Conservation (phyloP, 805 yeast genomes). For the Yarrowia bubula region DNA sequence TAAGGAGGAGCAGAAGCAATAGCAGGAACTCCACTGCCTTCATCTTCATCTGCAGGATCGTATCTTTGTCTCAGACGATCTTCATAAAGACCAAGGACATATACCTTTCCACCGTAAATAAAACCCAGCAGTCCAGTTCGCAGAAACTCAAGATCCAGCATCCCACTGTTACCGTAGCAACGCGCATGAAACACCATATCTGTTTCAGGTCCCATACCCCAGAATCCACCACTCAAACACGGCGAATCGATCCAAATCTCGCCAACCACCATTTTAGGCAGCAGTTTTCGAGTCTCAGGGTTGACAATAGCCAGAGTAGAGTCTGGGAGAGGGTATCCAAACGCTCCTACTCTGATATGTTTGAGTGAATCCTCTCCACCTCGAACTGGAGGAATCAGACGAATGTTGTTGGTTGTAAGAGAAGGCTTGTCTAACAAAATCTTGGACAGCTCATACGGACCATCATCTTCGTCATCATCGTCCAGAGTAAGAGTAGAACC, state of each 20-base stretch:
- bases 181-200: constrained; percentile 76
- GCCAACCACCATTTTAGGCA: constrained; percentile 78
- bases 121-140: constrained; percentile 92
- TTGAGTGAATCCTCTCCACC: constrained; percentile 45
- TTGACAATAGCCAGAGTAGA: constrained; percentile 91
- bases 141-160: constrained; percentile 71
- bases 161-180: constrained; percentile 66
- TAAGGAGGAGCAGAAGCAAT: constrained; percentile 35
- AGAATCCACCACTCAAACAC: constrained; percentile 84
- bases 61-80: constrained; percentile 81
- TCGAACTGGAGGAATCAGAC: constrained; percentile 55
- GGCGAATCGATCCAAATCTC: constrained; percentile 98
- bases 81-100: constrained; percentile 84
- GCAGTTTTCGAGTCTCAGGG: constrained; percentile 80
- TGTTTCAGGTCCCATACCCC: constrained; percentile 68
- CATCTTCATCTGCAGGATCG: constrained; percentile 52
- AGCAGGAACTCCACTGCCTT: constrained; percentile 11
- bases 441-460: constrained; percentile 54
- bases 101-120: constrained; percentile 79
- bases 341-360: constrained; percentile 75
- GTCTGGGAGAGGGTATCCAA: constrained; percentile 93
- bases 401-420: constrained; percentile 66
- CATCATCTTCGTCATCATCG: constrained; percentile 43
- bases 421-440: constrained; percentile 72
- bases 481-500: constrained; percentile 38